A percentile compares a stretch with the other conserved stretches of the same genome.
phyloP scores from a whole-genome alignment of 257 asterid genomes.

The Echium plantagineum region DNA sequence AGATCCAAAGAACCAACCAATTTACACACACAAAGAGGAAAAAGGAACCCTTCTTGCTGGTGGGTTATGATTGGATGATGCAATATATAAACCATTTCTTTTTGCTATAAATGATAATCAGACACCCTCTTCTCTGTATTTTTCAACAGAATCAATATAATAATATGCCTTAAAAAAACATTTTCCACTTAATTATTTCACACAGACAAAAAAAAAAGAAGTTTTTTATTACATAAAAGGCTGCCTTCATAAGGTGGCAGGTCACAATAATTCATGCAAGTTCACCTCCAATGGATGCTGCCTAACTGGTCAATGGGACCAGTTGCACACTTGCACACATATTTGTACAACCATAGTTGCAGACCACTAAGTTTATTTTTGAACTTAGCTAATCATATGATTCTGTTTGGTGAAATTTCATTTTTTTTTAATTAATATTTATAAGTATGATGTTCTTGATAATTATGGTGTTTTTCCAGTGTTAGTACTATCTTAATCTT shows the following conservation, averaged over 20 bases:
- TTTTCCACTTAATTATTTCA: no score
- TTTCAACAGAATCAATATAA: slow-evolving; percentile 1
- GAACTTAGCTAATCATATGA: neutral
- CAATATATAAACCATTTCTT: neutral
- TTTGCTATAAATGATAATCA: no score
- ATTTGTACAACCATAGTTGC: slow-evolving; percentile 14
- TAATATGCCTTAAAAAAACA: no score
- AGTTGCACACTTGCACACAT: neutral
- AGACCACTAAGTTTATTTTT: slow-evolving; percentile 21
- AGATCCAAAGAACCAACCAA: slow-evolving; percentile 19
- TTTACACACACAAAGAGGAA: slow-evolving; percentile 15
- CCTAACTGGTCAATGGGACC: slow-evolving; percentile 32
- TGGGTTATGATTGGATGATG: slow-evolving; percentile 55
- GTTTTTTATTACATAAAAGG: no score
- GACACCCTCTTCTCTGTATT: no score
- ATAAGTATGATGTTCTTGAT: neutral
- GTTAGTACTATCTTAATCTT: neutral
- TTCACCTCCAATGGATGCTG: slow-evolving; percentile 7
- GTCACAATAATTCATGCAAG: slow-evolving; percentile 25
- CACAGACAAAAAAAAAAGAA: no score
- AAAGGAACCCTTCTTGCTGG: slow-evolving; percentile 29
- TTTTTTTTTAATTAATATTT: no score
- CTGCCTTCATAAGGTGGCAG: slow-evolving; percentile 13
- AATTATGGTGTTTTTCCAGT: neutral
- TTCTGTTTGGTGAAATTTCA: neutral